Conservation (phyloP, 1,139 yeast genomes). For the Pichia sp. region DNA sequence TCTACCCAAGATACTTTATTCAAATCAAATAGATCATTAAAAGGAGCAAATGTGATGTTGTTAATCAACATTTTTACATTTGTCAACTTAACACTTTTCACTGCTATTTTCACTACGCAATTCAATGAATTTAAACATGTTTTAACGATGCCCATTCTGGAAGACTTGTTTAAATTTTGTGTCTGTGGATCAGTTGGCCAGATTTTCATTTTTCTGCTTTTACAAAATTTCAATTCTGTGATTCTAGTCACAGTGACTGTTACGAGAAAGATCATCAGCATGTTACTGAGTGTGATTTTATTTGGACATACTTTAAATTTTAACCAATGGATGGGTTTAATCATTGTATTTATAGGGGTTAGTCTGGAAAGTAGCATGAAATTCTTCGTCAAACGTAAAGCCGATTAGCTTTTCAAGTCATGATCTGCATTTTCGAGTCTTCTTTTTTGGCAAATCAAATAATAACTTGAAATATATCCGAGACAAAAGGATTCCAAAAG, state of each 20-base stretch:
- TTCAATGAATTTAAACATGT: constrained; percentile 40
- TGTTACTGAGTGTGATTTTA: constrained; percentile 79
- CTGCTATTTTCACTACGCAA: constrained; percentile 42
- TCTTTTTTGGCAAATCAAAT: too few species aligned
- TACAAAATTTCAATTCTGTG: constrained; percentile 78
- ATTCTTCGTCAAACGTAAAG: constrained; percentile 9
- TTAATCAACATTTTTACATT: constrained; percentile 51
- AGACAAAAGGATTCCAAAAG: too few species aligned
- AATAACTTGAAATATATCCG: too few species aligned
- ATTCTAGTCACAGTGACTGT: constrained; percentile 88
- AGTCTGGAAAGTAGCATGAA: constrained; percentile 57
- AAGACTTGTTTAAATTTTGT: constrained; percentile 61
- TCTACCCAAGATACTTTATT: constrained; percentile 88
- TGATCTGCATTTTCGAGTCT: too few species aligned
- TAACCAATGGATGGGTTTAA: constrained; percentile 73
- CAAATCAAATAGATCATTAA: constrained; percentile 28
- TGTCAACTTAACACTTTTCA: constrained; percentile 33
- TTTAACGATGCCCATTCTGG: constrained; percentile 32
- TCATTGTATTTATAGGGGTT: constrained; percentile 76
- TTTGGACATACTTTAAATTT: constrained; percentile 65
- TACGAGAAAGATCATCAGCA: constrained; percentile 91
- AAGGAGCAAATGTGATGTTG: constrained; percentile 87
- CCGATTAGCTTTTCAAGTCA: too few species aligned
- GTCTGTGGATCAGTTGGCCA: constrained; percentile 88
- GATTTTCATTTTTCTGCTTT: constrained; percentile 76